Evolutionary conservation across 2,329 filamentous ascomycete genomes (phyloP), one percentile per base, ranked within the genome.

Genomic region (Aureobasidium musti): DNA sequence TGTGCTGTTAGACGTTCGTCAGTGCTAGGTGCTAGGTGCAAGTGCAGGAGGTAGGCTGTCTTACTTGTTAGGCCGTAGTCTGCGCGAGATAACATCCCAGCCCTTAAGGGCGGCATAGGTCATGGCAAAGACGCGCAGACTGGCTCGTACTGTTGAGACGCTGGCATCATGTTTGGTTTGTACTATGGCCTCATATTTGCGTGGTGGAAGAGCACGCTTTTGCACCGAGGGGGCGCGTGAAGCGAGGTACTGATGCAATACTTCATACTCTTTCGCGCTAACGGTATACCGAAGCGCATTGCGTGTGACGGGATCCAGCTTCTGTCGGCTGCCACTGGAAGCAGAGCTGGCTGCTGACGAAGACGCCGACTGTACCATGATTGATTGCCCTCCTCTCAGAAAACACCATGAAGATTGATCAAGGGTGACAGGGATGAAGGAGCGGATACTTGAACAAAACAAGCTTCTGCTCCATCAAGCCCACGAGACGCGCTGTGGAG

Each of bases 271-370:
- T 77, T 89, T 87, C 49, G 91, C 88, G 75, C 93, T 92, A 63
- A 88, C 78, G 67, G 91, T 95, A 79, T 97, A 93, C 71, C 92
- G 89, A 67, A 97, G 83, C 50, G 91, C 89, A 77, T 95, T 96
- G 77, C 91, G 91, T 66, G 96, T 83, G 69, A 96, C 84, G 5
- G 91, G 89, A 71, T 94, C 90, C 68, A 84, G 73, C 14, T 65
- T 30, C 47, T 52, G 52, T 61, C 64, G 68, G 47, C 39, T 54
- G 43, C 35, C 57, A 21, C 47, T 63, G 5, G 59, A 64, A 30
- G 52, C 47, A 13, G 65, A 63, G n/a, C 26, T 43, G 37, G 35
- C 45, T 21, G 59, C 59, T 35, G 57, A 56, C 35, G 66, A 60
- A 30, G 66, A 10, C 17, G 57, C 17, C 47, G 65, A 63, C 41